A percentile compares a stretch with the other conserved stretches of the same genome.
Evolutionary conservation across 768 basidiomycete species (phyloP).

Genomic region (Pisolithus marmoratus): DNA sequence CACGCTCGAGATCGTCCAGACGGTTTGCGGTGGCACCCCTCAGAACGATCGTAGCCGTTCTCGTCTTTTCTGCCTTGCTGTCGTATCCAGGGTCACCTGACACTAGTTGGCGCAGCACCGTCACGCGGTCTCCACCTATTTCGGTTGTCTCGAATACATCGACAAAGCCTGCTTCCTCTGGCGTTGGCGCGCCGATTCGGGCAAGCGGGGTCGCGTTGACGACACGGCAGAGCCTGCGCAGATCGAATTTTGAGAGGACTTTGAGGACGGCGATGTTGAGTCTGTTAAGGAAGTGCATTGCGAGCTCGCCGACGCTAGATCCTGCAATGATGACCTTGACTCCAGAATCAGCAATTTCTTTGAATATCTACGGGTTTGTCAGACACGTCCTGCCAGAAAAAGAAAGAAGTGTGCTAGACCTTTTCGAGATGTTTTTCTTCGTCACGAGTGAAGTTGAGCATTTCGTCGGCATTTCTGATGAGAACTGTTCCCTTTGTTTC

Average conservation of each 20-base stretch:
- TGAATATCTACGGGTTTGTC: conserved; percentile 63
- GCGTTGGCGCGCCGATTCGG: conserved; percentile 90
- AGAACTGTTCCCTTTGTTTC: conserved; percentile 99
- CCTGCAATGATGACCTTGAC: conserved; percentile 94
- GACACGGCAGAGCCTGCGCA: conserved; percentile 89
- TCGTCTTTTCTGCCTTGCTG: conserved; percentile 59
- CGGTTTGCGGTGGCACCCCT: conserved; percentile 93
- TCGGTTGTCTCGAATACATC: conserved; percentile 95
- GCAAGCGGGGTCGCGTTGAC: conserved; percentile 95
- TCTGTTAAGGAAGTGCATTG: conserved; percentile 93
- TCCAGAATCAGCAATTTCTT: conserved; percentile 94
- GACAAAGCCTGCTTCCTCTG: conserved; percentile 91
- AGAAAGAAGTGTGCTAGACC: conserved; percentile 28
- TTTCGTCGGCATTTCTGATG: conserved; percentile 90
- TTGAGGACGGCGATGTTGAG: conserved; percentile 93
- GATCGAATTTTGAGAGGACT: conserved; percentile 96
- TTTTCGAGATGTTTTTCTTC: conserved; percentile 97
- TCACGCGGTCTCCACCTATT: conserved; percentile 96
- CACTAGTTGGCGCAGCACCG: conserved; percentile 82
- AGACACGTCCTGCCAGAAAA: neutral
- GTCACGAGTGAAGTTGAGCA: conserved; percentile 93
- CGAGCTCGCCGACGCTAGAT: conserved; percentile 89
- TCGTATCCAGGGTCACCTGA: conserved; percentile 63
- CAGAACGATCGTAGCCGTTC: conserved; percentile 91
- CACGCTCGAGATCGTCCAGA: conserved; percentile 93